Evolutionary conservation across 2,329 filamentous ascomycete species (phyloP).

Genomic region (Diaporthe sp.): DNA sequence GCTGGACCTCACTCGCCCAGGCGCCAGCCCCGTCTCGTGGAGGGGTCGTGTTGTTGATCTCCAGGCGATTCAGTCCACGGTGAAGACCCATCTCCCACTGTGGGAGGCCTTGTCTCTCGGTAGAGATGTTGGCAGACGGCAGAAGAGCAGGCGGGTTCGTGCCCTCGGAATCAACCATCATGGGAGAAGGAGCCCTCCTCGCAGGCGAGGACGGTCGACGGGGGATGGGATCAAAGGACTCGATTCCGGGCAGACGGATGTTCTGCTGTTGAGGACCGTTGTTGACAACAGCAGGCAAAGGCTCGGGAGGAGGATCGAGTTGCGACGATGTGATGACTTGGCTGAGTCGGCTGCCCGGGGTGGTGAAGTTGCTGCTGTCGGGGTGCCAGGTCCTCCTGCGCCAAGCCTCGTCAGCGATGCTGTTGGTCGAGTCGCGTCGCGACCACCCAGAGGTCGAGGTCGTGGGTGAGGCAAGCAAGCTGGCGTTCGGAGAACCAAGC

Average conservation of each 20-base stretch:
- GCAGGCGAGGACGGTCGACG: conserved; percentile 74
- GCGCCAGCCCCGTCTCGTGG: conserved; percentile 65
- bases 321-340: conserved; percentile 80
- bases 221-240: conserved; percentile 87
- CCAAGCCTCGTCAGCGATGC: conserved; percentile 80
- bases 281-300: conserved; percentile 61
- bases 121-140: conserved; percentile 52
- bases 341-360: conserved; percentile 80
- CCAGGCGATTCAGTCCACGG: conserved; percentile 75
- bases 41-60: conserved; percentile 66
- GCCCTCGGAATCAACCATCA: conserved; percentile 77
- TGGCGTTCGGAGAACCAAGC: conserved; percentile 70
- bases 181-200: conserved; percentile 78
- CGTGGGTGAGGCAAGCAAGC: conserved; percentile 76
- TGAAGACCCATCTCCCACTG: conserved; percentile 78
- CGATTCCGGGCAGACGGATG: conserved; percentile 87
- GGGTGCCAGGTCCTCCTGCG: conserved; percentile 93
- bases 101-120: conserved; percentile 65
- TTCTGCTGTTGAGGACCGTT: conserved; percentile 62
- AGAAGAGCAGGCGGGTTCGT: conserved; percentile 54
- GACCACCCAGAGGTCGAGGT: conserved; percentile 70
- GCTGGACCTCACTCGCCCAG: conserved; percentile 71
- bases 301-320: conserved; percentile 68
- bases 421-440: conserved; percentile 75
- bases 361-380: conserved; percentile 75